A percentile compares a stretch with the other conserved stretches of the same genome.
These are phyloP conservation scores for Leptodermis oblonga DNA, from an alignment of 257 asterid genomes.

Conservation along the genomic window DNA sequence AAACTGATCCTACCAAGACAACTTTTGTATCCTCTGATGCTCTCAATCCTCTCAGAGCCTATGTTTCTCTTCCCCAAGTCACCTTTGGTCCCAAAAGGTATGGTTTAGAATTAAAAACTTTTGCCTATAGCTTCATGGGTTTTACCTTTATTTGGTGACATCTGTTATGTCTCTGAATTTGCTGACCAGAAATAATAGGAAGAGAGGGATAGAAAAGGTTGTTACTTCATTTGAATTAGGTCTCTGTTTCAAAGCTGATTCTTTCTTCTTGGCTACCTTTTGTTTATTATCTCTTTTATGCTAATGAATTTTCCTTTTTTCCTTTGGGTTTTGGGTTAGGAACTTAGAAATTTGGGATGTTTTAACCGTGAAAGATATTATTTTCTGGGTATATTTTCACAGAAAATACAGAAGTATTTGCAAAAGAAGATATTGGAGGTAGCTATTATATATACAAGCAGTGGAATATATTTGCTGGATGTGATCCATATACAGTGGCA, in stretches of 20 bases:
- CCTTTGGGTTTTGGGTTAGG: background rate
- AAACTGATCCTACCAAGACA: slow-evolving; percentile 31
- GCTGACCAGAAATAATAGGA: background rate
- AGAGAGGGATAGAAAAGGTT: background rate
- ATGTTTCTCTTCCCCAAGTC: slow-evolving; percentile 80
- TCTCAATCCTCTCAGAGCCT: slow-evolving; percentile 71
- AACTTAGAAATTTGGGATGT: background rate
- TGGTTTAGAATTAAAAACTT: background rate
- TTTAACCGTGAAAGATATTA: background rate
- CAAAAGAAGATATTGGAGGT: too few species aligned
- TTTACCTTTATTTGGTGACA: background rate
- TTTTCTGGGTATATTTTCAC: background rate
- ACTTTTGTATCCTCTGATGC: slow-evolving; percentile 51
- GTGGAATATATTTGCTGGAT: too few species aligned
- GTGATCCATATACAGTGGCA: too few species aligned
- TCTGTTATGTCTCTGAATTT: background rate
- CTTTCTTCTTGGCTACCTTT: too few species aligned
- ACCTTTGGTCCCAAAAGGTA: slow-evolving; percentile 86
- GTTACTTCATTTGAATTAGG: too few species aligned
- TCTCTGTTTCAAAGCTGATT: too few species aligned
- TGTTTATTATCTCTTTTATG: background rate
- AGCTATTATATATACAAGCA: too few species aligned
- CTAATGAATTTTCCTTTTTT: background rate
- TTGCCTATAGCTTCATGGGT: background rate
- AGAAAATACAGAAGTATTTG: too few species aligned